Percentiles rank a stretch among this genome's conserved stretches.
phyloP scores from a whole-genome alignment of 371 early-diverging fungal species.

The Mortierella sp. region DNA sequence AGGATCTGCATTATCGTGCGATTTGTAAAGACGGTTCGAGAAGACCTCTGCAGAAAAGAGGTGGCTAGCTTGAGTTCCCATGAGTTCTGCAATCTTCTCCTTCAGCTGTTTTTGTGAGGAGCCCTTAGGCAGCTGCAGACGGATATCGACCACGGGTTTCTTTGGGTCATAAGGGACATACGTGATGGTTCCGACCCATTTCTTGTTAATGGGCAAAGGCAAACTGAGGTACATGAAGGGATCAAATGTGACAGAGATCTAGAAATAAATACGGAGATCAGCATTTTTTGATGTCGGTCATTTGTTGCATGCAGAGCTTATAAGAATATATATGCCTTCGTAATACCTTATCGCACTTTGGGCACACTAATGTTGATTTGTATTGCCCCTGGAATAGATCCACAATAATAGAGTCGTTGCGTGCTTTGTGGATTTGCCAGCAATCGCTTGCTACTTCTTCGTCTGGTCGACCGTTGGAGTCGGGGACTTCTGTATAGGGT shows the following conservation, averaged over 20 bases:
- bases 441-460: slow-evolving; percentile 66
- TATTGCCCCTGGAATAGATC: slow-evolving; percentile 90
- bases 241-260: slow-evolving; percentile 77
- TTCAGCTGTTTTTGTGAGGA: slow-evolving; percentile 74
- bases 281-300: not conserved
- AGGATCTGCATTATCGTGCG: slow-evolving; percentile 72
- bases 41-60: slow-evolving; percentile 76
- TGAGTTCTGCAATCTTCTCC: slow-evolving; percentile 70
- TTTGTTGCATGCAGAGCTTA: not conserved
- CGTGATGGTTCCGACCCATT: slow-evolving; percentile 59
- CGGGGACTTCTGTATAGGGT: slow-evolving; percentile 81
- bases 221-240: slow-evolving; percentile 79
- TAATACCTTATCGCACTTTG: slow-evolving; percentile 66
- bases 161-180: slow-evolving; percentile 71
- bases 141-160: slow-evolving; percentile 55
- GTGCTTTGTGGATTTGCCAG: slow-evolving; percentile 73
- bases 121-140: slow-evolving; percentile 65
- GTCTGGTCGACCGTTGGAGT: slow-evolving; percentile 76
- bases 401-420: slow-evolving; percentile 80
- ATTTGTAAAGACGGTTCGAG: slow-evolving; percentile 70
- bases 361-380: slow-evolving; percentile 81
- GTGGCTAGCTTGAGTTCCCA: slow-evolving; percentile 52
- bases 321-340: not conserved
- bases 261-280: not conserved
- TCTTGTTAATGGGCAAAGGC: slow-evolving; percentile 71